Evolutionary conservation across 805 yeast species (phyloP).

Genomic region (Candida alai): DNA sequence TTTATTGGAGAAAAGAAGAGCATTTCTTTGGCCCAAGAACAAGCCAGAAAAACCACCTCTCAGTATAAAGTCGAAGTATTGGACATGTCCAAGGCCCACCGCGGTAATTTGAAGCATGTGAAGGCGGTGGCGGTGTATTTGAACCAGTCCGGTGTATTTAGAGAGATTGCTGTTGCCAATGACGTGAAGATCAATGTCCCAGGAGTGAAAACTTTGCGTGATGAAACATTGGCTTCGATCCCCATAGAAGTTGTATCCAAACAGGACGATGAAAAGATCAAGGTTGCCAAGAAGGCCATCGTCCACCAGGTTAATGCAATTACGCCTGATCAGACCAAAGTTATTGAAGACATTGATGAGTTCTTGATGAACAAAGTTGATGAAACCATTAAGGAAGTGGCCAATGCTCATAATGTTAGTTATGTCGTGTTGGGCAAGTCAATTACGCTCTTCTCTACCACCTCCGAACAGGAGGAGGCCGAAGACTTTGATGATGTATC

Average conservation of each 20-base stretch:
- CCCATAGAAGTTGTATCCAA: slow-evolving; percentile 60
- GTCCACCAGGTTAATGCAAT: slow-evolving; percentile 70
- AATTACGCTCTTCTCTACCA: slow-evolving; percentile 54
- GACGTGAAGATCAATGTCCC: slow-evolving; percentile 40
- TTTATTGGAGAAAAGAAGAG: slow-evolving; percentile 59
- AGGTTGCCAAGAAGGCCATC: slow-evolving; percentile 65
- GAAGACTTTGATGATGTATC: slow-evolving; percentile 53
- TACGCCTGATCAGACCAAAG: slow-evolving; percentile 60
- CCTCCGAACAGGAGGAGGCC: slow-evolving; percentile 32
- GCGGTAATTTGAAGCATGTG: slow-evolving; percentile 74
- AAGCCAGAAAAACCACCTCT: slow-evolving; percentile 58
- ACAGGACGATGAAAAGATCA: slow-evolving; percentile 47
- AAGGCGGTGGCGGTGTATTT: slow-evolving; percentile 68
- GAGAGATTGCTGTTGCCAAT: slow-evolving; percentile 33
- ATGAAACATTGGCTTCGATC: slow-evolving; percentile 40
- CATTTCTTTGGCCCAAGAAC: slow-evolving; percentile 57
- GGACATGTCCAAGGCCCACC: slow-evolving; percentile 87
- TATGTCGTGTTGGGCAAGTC: slow-evolving; percentile 55
- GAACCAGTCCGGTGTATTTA: slow-evolving; percentile 45
- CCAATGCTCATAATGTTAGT: slow-evolving; percentile 45
- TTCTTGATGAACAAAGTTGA: slow-evolving; percentile 51
- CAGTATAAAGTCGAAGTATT: slow-evolving; percentile 60
- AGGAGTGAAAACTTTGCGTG: slow-evolving; percentile 34
- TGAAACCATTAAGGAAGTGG: slow-evolving; percentile 34
- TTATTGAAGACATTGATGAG: slow-evolving; percentile 62